These are phyloP conservation scores for Cucurbitaria berberidis DNA, from an alignment of 2,329 filamentous ascomycete species.

Conservation along the genomic window DNA sequence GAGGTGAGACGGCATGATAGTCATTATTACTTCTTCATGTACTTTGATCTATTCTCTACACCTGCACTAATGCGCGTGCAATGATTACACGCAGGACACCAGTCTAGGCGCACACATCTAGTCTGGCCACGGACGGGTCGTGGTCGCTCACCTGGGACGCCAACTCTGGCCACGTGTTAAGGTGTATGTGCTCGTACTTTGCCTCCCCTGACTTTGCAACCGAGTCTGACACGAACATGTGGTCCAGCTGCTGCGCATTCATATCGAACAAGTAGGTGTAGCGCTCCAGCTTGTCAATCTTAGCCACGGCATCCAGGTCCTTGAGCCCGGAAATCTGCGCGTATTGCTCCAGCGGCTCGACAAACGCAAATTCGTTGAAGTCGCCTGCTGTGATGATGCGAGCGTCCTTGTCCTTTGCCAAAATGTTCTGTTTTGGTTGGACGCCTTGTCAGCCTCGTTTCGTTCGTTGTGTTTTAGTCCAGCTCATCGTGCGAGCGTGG, in stretches of 20 bases:
- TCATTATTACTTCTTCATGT: conserved; percentile 1
- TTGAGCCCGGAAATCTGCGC: conserved; percentile 59
- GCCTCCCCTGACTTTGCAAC: conserved; percentile 49
- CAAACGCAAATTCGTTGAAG: conserved; percentile 75
- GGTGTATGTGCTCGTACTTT: conserved; percentile 70
- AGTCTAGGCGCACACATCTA: conserved; percentile 62
- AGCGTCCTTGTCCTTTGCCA: conserved; percentile 62
- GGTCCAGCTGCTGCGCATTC: conserved; percentile 73
- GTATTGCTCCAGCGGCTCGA: conserved; percentile 64
- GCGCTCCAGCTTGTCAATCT: conserved; percentile 61
- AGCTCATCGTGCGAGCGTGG: conserved; percentile 25
- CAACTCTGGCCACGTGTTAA: conserved; percentile 70
- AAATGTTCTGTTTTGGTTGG: conserved; percentile 51
- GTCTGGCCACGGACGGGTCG: conserved; percentile 69
- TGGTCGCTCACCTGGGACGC: conserved; percentile 69
- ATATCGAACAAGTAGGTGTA: conserved; percentile 75
- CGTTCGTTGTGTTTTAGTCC: too few relatives aligned
- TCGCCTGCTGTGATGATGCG: conserved; percentile 68
- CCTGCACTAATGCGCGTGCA: conserved; percentile 8
- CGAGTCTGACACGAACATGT: conserved; percentile 68
- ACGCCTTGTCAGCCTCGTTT: conserved; percentile 32
- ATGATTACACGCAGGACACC: neutral
- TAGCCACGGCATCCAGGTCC: conserved; percentile 67
- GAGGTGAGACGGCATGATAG: neutral
- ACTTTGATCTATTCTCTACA: neutral